Evolutionary conservation across 768 basidiomycete genomes (phyloP), one percentile per base, ranked within the genome.

Genomic region (Leccinum pellstonianum): DNA sequence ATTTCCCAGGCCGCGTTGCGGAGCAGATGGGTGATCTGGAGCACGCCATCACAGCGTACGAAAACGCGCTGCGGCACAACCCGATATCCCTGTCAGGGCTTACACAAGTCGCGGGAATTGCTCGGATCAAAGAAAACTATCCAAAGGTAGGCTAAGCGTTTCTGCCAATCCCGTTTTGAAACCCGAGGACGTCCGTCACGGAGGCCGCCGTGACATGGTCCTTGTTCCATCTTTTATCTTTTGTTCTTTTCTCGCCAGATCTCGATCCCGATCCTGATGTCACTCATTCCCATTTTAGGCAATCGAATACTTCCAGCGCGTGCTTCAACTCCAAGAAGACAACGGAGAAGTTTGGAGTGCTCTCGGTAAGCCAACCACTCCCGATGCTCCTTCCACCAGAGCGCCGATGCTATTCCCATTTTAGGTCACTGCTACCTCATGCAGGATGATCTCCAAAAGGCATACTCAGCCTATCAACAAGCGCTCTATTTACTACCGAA

Each of bases 271-370:
- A 70, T 76, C 62, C 29, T 75, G 70, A 74, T 70, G 64, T 74
- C 67, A 74, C 49, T 49, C n/a, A 8, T 41, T 74, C 56, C 70
- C 61, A 64, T 56, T 72, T 63, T 76, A 95, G 92, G 96, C 96
- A 52, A 87, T 98, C 73, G 96, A 98, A 60, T 97, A 91, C 78
- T 98, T 97, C 73, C 93, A 97, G 68, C 87, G 95, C 50, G 94
- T 95, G 21, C 83, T 98, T 56, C 80, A 81, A 64, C 82, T 97
- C 58, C 88, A 95, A 68, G 93, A 93, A 76, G 94, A 97, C 76
- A 97, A 97, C 76, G 96, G 96, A 70, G 96, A 98, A 80, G 92
- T 97, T 58, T 98, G 96, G 96, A 94, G 93, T 68, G 94, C 95
- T 0, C 83, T 99, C 60, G 95, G 93, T 88, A 74, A 63, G 68